Evolutionary conservation across 2,329 filamentous ascomycete genomes (phyloP), one percentile per base, ranked within the genome.

Genomic region (Xenoacremonium recifei): DNA sequence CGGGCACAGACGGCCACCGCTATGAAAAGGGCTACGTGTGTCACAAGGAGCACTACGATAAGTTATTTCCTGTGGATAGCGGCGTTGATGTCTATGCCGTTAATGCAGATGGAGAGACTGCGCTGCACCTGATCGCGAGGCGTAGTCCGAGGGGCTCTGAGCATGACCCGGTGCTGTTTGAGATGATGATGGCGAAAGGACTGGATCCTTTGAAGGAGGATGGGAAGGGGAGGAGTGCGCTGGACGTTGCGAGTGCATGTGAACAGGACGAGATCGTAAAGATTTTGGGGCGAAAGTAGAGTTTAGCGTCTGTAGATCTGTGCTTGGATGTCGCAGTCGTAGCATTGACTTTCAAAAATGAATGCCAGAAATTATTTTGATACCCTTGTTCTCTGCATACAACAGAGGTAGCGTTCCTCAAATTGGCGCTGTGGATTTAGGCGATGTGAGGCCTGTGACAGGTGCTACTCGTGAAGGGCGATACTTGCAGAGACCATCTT

Each of bases 231-330:
- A 51, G 51, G 21, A 57, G 47, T 7, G 51, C 53, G 3, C 42
- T 57, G 34, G 53, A 57, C 40, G 21, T 52, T 6, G 54, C 54
- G 5, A 57, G 42, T 45, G 54, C 53, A 35, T 53, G 32, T 35
- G 51, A 47, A 15, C 55, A 54, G 23, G 21, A 50, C 25, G 43
- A 41, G 10, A 49, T 57, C 29, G 41, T 57, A 13, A 32, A 18
- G 4, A 37, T 55, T 2, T 18, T 57, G 15, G 23, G 21, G 2
- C 54, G 53, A 18, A 47, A 40, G 39, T 48, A 42, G 34, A n/a
- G n/a, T n/a, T n/a, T n/a, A n/a, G n/a, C n/a, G n/a, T n/a, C n/a
- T n/a, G n/a, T n/a, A n/a, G n/a, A n/a, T n/a, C n/a, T n/a, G n/a
- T n/a, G n/a, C n/a, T n/a, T n/a, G n/a, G n/a, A n/a, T n/a, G n/a